phyloP scores from a whole-genome alignment of 75 land plant species.

The Cryptomeria japonica region DNA sequence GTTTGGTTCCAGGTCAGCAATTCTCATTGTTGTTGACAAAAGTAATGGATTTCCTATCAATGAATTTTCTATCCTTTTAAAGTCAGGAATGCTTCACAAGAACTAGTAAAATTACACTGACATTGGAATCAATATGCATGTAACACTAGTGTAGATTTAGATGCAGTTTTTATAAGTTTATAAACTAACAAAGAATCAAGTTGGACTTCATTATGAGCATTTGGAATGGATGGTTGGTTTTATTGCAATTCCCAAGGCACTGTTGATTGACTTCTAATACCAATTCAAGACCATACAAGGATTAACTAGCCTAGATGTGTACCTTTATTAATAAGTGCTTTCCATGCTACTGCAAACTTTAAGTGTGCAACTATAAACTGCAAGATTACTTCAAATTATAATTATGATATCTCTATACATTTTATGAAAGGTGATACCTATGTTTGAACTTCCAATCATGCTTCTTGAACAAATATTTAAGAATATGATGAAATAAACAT shows the following conservation, averaged over 20 bases:
- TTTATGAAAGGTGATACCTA: background rate
- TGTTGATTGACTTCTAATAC: background rate
- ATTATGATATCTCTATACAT: background rate
- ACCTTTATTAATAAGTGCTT: background rate
- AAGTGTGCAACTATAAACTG: background rate
- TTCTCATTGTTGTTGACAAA: slow-evolving; percentile 64
- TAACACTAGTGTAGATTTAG: background rate
- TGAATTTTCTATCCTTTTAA: slow-evolving; percentile 70
- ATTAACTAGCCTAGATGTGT: background rate
- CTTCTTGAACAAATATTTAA: background rate
- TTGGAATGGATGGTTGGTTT: background rate
- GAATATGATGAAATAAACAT: background rate
- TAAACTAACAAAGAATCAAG: background rate
- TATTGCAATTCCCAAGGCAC: background rate
- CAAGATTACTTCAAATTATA: background rate
- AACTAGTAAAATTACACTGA: slow-evolving; percentile 48
- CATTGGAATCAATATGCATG: background rate
- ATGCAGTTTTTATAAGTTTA: background rate
- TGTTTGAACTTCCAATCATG: background rate
- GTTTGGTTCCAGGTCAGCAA: slow-evolving; percentile 66
- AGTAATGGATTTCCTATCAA: slow-evolving; percentile 67
- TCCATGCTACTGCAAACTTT: background rate
- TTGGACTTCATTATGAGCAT: background rate
- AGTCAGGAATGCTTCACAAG: slow-evolving; percentile 86
- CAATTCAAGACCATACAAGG: background rate